Percentiles rank a stretch among this genome's conserved stretches.
phyloP scores from a whole-genome alignment of 176 grass and related monocot genomes.

The Zoysia japonica region DNA sequence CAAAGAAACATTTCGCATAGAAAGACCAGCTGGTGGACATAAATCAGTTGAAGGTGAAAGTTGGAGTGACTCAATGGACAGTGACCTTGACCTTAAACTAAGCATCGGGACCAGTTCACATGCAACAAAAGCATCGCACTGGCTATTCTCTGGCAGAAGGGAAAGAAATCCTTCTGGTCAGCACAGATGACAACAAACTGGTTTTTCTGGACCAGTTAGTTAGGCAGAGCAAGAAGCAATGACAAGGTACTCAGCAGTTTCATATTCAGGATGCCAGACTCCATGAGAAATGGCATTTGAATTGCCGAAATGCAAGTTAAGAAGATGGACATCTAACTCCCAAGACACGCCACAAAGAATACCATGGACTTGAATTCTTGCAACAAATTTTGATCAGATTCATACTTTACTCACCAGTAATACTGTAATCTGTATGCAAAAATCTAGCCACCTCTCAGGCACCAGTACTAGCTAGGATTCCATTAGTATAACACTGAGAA shows the following conservation, averaged over 20 bases:
- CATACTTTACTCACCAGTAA: constrained; percentile 9
- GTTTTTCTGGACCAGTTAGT: constrained; percentile 31
- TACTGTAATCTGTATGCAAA: constrained; percentile 29
- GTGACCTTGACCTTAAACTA: constrained; percentile 73
- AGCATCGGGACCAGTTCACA: constrained; percentile 53
- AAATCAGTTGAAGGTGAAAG: constrained; percentile 53
- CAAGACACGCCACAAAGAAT: constrained; percentile 14
- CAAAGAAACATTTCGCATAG: constrained; percentile 25
- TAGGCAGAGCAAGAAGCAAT: constrained; percentile 28
- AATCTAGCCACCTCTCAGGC: constrained; percentile 15
- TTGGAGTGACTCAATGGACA: constrained; percentile 36
- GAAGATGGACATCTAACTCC: constrained; percentile 6
- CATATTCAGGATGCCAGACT: constrained; percentile 13
- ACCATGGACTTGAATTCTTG: not conserved
- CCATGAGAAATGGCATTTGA: not conserved
- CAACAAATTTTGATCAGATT: constrained; percentile 35
- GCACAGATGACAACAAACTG: constrained; percentile 42
- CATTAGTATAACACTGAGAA: constrained; percentile 16
- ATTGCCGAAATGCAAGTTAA: constrained; percentile 6
- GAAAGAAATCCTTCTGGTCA: constrained; percentile 47
- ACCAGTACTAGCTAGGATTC: constrained; percentile 30
- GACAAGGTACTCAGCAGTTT: not conserved
- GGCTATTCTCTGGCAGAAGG: constrained; percentile 36
- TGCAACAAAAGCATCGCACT: constrained; percentile 40
- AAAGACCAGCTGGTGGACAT: constrained; percentile 24